Conservation (phyloP, 1,284 basidiomycete species). For the Cryptococcus sp. region DNA sequence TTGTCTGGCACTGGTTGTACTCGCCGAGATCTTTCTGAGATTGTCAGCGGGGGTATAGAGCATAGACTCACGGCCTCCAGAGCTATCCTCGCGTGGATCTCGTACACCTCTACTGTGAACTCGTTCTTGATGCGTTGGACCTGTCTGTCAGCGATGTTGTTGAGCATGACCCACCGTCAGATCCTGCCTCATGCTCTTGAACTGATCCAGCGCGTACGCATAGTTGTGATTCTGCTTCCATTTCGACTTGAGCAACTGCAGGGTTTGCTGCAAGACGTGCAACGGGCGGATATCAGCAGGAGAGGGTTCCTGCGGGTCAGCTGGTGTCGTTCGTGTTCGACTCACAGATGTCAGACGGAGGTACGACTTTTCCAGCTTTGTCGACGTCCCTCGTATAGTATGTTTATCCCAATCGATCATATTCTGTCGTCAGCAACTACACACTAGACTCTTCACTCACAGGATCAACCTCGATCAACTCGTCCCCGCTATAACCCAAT, state of each 20-base stretch:
- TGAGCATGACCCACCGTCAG: constrained; percentile 71
- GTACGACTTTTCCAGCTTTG: constrained; percentile 92
- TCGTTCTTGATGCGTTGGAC: constrained; percentile 99
- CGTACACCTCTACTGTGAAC: constrained; percentile 96
- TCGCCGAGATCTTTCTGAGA: constrained; percentile 91
- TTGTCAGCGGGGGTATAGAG: not conserved
- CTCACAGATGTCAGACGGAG: constrained; percentile 87
- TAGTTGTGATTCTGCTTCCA: constrained; percentile 83
- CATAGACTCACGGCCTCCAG: constrained; percentile 75
- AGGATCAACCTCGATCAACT: constrained; percentile 53
- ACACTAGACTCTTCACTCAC: constrained; percentile 40
- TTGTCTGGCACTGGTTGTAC: constrained; percentile 97
- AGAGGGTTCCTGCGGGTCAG: constrained; percentile 74
- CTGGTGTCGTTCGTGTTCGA: constrained; percentile 8
- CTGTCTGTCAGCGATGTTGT: constrained; percentile 55
- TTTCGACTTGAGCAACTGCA: constrained; percentile 81
- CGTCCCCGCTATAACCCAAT: constrained; percentile 38
- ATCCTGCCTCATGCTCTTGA: constrained; percentile 97
- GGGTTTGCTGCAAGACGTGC: constrained; percentile 77
- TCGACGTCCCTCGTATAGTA: constrained; percentile 90
- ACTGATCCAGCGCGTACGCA: constrained; percentile 94
- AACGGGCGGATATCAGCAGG: constrained; percentile 92
- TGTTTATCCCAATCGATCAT: constrained; percentile 95
- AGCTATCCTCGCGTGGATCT: constrained; percentile 97
- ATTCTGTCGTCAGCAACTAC: constrained; percentile 61